Base-by-base conservation (phyloP, 192 early-diverging fungal species). In the Coemansia sp. region DNA sequence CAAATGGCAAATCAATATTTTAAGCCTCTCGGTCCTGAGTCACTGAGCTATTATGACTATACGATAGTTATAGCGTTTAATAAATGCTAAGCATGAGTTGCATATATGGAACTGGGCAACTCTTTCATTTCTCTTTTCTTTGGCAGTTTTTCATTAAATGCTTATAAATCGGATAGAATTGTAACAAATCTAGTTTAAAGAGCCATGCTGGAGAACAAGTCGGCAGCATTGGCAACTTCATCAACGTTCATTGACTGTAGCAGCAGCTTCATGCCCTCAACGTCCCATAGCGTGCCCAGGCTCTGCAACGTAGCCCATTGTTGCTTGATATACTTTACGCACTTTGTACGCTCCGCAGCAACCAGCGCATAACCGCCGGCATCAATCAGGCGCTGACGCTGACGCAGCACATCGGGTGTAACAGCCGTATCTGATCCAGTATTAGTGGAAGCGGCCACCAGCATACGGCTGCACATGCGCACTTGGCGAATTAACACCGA, bases 161-260 rank as follows among this genome's bases (percentile, higher is more conserved):
- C 31, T 45, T 45, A 16, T 45, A n/a, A 45, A 45, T 45, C 41
- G 16, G 14, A 45, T 45, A 12, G 31, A 35, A 16, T 45, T 45
- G 41, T 45, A 45, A 45, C 41, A 45, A 45, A 45, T 45, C 14
- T 45, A n/a, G 11, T 43, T 71, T 54, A 74, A 17, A 81, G 60
- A 0, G 62, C 56, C 78, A 81, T 72, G 45, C 56, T 45, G 0
- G 62, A 71, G 31, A 81, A 62, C 68, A 81, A 53, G 29, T 75
- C 72, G 41, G 78, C 68, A 3, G 78, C 69, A 14, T 74, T 81
- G 58, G 78, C 57, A 3, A 81, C 72, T 17, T 81, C 65, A 50
- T 81, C 78, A 23, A 81, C 57, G 27, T 81, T 69, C 78, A 81
- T 81, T 0, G 78, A 81, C 63, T 64, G 68, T 0, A 81, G 66